Percentiles rank a stretch among this genome's conserved stretches.
Evolutionary conservation across 1,284 basidiomycete species (phyloP).

Genomic region (Boletus subluridellus): DNA sequence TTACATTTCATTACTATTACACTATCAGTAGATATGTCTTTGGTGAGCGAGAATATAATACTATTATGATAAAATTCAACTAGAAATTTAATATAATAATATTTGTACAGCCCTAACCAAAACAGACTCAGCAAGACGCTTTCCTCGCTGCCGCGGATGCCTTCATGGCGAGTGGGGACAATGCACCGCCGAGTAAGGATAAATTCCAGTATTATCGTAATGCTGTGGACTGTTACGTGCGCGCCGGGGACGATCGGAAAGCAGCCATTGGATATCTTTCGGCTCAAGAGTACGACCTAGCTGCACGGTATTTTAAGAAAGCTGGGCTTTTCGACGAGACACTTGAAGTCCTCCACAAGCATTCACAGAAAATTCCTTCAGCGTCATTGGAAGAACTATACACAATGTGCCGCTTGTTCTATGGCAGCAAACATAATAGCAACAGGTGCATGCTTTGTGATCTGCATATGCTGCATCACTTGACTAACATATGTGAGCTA

Average conservation of each 20-base stretch:
- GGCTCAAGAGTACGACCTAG: too few relatives aligned
- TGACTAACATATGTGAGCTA: conserved; percentile 26
- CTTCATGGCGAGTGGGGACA: conserved; percentile 44
- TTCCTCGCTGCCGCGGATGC: too few relatives aligned
- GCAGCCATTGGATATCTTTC: conserved; percentile 48
- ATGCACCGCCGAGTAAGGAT: conserved; percentile 29
- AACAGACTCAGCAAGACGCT: too few relatives aligned
- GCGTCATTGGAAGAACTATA: conserved; percentile 42
- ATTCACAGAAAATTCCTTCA: conserved; percentile 32
- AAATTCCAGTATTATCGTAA: too few relatives aligned
- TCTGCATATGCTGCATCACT: neutral
- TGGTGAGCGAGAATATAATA: too few relatives aligned
- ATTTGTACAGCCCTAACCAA: too few relatives aligned
- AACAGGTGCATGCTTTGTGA: conserved; percentile 24
- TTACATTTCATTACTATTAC: too few relatives aligned
- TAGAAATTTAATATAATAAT: too few relatives aligned
- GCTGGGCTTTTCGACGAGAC: conserved; percentile 53
- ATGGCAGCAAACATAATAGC: conserved; percentile 39
- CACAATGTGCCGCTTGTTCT: conserved; percentile 51
- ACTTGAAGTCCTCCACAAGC: too few relatives aligned
- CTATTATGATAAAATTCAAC: too few relatives aligned
- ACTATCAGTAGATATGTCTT: too few relatives aligned
- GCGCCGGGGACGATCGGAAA: conserved; percentile 38
- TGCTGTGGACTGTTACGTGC: conserved; percentile 53
- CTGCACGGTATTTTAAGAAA: conserved; percentile 49